Evolutionary conservation across 306 rosid species (phyloP).

Genomic region (Trichosanthes cucumerina): DNA sequence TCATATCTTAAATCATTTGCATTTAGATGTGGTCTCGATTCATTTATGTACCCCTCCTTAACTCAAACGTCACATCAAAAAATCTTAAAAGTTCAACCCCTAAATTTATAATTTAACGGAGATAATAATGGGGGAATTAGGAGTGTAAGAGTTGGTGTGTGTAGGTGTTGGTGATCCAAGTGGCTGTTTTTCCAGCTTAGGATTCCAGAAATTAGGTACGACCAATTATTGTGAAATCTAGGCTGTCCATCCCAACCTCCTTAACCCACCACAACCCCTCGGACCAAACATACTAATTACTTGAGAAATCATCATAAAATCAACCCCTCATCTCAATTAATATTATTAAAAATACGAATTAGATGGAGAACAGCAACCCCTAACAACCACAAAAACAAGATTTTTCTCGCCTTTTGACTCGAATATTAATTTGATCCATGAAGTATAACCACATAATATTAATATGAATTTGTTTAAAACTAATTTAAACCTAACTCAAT

Average conservation of each 20-base stretch:
- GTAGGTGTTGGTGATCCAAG: background rate
- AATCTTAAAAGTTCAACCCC: too few relatives aligned
- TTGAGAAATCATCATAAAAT: background rate
- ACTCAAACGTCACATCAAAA: too few relatives aligned
- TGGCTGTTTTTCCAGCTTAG: background rate
- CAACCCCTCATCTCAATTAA: background rate
- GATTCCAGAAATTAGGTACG: background rate
- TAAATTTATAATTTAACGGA: background rate
- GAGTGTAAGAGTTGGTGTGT: background rate
- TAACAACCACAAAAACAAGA: background rate
- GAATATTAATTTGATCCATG: too few relatives aligned
- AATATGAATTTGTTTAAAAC: too few relatives aligned
- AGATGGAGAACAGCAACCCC: background rate
- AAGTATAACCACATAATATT: too few relatives aligned
- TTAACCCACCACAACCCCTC: background rate
- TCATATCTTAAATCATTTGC: too few relatives aligned
- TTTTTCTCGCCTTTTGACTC: background rate
- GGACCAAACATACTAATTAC: background rate
- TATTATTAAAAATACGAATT: background rate
- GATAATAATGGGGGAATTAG: too few relatives aligned
- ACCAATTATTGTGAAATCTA: background rate
- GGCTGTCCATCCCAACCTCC: slow-evolving; percentile 1
- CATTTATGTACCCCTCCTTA: too few relatives aligned
- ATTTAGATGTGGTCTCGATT: too few relatives aligned
- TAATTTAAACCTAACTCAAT: too few relatives aligned